A percentile compares a stretch with the other conserved stretches of the same genome.
Evolutionary conservation across 768 basidiomycete genomes (phyloP).

Genomic region (Leccinum longicurvipes): DNA sequence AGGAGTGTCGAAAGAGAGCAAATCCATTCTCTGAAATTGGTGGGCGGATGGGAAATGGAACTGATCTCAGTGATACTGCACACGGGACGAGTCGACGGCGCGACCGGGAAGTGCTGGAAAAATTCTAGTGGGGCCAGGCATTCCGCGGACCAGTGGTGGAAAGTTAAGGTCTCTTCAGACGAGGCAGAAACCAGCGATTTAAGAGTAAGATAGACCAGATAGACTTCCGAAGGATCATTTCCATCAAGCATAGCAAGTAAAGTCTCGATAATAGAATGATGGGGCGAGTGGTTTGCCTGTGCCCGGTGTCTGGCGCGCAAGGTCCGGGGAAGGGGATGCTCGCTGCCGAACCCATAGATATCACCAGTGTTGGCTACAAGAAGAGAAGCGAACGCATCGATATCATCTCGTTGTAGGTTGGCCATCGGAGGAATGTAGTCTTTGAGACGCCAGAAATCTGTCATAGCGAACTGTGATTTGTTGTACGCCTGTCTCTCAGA

Average conservation of each 20-base stretch:
- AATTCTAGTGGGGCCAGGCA: constrained; percentile 46
- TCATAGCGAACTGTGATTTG: constrained; percentile 46
- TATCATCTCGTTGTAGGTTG: constrained; percentile 61
- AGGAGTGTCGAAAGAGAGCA: constrained; percentile 53
- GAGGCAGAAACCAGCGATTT: constrained; percentile 49
- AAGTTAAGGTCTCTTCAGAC: constrained; percentile 28
- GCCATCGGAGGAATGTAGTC: constrained; percentile 59
- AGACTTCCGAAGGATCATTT: constrained; percentile 44
- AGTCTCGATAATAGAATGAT: constrained; percentile 48
- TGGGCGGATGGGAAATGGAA: constrained; percentile 36
- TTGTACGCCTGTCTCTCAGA: constrained; percentile 38
- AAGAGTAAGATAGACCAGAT: constrained; percentile 63
- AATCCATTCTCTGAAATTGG: constrained; percentile 64
- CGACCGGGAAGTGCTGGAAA: constrained; percentile 44
- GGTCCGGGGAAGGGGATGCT: constrained; percentile 42
- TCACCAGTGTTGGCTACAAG: constrained; percentile 56
- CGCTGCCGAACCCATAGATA: constrained; percentile 58
- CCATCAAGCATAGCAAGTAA: constrained; percentile 60
- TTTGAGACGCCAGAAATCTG: constrained; percentile 84
- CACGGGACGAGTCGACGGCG: constrained; percentile 29
- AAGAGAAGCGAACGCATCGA: constrained; percentile 68
- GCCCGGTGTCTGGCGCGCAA: constrained; percentile 37
- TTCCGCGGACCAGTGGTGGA: constrained; percentile 37
- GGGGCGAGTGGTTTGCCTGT: constrained; percentile 32
- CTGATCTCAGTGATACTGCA: constrained; percentile 37